Conservation (phyloP, 2,329 filamentous ascomycete species). For the Exserohilum turcica region DNA sequence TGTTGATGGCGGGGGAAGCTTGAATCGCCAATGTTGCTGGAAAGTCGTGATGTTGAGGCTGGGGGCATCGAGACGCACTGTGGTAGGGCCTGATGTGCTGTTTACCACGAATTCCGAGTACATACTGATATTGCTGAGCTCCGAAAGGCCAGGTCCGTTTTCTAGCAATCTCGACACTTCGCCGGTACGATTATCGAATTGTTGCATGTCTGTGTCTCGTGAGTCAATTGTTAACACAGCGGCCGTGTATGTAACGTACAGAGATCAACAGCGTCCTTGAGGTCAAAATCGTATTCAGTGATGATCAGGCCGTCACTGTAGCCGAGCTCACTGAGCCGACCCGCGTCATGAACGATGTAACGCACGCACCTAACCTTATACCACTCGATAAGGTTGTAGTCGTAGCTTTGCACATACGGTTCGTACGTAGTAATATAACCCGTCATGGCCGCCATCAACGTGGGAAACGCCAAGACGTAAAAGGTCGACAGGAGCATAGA, state of each 20-base stretch:
- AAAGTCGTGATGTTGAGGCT: conserved; percentile 4
- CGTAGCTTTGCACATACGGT: conserved; percentile 35
- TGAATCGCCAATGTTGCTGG: background rate
- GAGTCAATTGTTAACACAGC: background rate
- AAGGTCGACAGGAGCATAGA: conserved; percentile 39
- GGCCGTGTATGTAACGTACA: conserved; percentile 19
- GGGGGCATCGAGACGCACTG: background rate
- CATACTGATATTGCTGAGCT: background rate
- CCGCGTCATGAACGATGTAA: conserved; percentile 24
- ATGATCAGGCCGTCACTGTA: conserved; percentile 22
- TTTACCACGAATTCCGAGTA: background rate
- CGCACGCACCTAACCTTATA: conserved; percentile 19
- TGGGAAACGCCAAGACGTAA: conserved; percentile 46
- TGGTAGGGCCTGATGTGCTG: background rate
- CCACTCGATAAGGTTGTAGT: conserved; percentile 34
- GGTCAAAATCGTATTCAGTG: conserved; percentile 16
- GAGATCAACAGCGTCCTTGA: conserved; percentile 10
- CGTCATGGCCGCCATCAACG: conserved; percentile 47
- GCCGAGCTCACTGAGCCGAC: conserved; percentile 25
- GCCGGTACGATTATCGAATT: background rate
- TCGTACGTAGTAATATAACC: conserved; percentile 45
- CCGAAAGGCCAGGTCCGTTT: background rate
- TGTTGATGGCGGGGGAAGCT: background rate
- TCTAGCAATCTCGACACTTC: background rate
- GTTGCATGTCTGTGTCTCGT: background rate